Evolutionary conservation across 768 basidiomycete genomes (phyloP).

Genomic region (Naganishia antarctica): DNA sequence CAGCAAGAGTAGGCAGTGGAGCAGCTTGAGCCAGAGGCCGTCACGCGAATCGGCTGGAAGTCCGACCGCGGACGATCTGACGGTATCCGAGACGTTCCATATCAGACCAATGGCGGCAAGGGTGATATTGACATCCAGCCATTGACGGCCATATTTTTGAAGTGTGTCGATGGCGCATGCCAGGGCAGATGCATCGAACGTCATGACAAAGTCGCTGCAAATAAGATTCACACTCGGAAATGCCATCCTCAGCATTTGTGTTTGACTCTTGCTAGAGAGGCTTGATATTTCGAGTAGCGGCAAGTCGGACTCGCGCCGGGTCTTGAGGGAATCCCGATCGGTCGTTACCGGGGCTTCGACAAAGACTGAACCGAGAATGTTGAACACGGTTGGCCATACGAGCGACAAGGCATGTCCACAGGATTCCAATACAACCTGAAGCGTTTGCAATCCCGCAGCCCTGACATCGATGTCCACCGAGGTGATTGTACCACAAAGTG

Average conservation of each 20-base stretch:
- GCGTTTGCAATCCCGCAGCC: constrained; percentile 77
- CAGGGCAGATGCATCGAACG: constrained; percentile 72
- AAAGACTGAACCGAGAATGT: constrained; percentile 85
- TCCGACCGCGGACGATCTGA: constrained; percentile 68
- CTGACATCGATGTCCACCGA: constrained; percentile 68
- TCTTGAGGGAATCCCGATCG: constrained; percentile 59
- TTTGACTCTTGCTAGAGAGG: constrained; percentile 52
- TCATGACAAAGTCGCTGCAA: constrained; percentile 77
- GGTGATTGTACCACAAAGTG: constrained; percentile 50
- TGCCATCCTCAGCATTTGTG: constrained; percentile 76
- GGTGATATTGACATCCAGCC: constrained; percentile 86
- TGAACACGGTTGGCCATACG: constrained; percentile 91
- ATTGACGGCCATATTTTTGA: constrained; percentile 83
- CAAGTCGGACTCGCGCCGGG: constrained; percentile 7
- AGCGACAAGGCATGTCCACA: constrained; percentile 85
- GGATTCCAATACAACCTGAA: constrained; percentile 83
- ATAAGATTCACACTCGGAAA: constrained; percentile 91
- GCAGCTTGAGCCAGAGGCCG: constrained; percentile 87
- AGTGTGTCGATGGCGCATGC: constrained; percentile 84
- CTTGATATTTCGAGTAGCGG: not conserved
- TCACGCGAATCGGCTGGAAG: constrained; percentile 53
- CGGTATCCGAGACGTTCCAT: constrained; percentile 94
- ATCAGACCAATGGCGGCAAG: constrained; percentile 86
- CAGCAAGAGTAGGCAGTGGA: constrained; percentile 74
- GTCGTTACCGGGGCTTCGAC: constrained; percentile 53